These are phyloP conservation scores for Grigorovia jiainica DNA, from an alignment of 805 yeast species.

Conservation along the genomic window DNA sequence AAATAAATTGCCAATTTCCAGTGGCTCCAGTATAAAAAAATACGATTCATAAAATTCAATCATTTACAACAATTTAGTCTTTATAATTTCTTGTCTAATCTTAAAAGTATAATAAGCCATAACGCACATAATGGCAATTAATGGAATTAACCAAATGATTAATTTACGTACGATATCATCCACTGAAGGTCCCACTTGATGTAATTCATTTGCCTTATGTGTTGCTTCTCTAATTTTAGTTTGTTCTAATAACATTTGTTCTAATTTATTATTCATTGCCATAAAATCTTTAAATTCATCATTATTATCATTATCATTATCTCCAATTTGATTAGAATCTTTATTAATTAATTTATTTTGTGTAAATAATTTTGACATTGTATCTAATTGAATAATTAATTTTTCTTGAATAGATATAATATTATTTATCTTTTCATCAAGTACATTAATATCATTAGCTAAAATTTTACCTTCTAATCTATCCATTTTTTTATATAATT, in stretches of 20 bases:
- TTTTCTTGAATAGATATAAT: constrained; percentile 17
- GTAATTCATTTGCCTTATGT: constrained; percentile 5
- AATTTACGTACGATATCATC: constrained; percentile 27
- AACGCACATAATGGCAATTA: constrained; percentile 23
- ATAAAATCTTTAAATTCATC: constrained; percentile 23
- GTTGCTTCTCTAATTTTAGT: constrained; percentile 21
- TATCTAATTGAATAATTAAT: constrained; percentile 16
- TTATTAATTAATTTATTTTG: not conserved
- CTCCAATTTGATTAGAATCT: constrained; percentile 1
- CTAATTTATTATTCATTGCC: constrained; percentile 25
- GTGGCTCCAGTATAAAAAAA: too few relatives aligned
- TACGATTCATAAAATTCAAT: too few relatives aligned
- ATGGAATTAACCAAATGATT: constrained; percentile 27
- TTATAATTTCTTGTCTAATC: constrained; percentile 30
- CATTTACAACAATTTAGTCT: constrained; percentile 26
- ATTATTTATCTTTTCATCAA: constrained; percentile 19
- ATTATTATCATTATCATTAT: not conserved
- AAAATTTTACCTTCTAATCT: constrained; percentile 29
- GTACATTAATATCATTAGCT: constrained; percentile 26
- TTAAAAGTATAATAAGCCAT: constrained; percentile 31
- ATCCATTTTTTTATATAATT: constrained; percentile 24
- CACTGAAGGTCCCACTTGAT: constrained; percentile 18
- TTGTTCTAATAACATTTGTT: constrained; percentile 23
- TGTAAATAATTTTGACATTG: constrained; percentile 8
- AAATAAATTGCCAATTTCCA: too few relatives aligned